Conservation (phyloP, 371 early-diverging fungal genomes). For the Mortierella sp. region DNA sequence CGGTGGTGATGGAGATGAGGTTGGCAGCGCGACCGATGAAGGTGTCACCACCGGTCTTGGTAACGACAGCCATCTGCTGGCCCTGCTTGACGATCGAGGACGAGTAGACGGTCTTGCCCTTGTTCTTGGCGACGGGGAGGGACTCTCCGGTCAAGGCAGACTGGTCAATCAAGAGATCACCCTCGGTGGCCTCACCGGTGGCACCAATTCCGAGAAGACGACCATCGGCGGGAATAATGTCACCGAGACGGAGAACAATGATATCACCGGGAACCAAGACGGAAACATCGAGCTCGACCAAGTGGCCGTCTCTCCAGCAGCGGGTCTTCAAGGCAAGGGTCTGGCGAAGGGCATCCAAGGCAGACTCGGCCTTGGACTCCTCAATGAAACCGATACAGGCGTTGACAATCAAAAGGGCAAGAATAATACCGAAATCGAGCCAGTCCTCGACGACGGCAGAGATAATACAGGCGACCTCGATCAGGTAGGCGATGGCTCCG, state of each 20-base stretch:
- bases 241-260: slow-evolving; percentile 4
- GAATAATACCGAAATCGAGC: slow-evolving; percentile 11
- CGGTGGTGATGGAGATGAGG: slow-evolving; percentile 86
- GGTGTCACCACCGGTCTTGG: slow-evolving; percentile 86
- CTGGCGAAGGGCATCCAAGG: slow-evolving; percentile 6
- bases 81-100: slow-evolving; percentile 90
- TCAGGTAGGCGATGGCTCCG: background rate
- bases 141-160: slow-evolving; percentile 97
- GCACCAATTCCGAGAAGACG: slow-evolving; percentile 75
- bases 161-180: slow-evolving; percentile 91
- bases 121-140: slow-evolving; percentile 85
- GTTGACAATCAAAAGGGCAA: slow-evolving; percentile 3
- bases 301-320: slow-evolving; percentile 5
- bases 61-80: slow-evolving; percentile 87
- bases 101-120: slow-evolving; percentile 85
- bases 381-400: slow-evolving; percentile 11
- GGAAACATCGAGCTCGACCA: background rate
- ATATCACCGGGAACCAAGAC: slow-evolving; percentile 4
- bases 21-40: slow-evolving; percentile 93
- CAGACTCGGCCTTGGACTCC: slow-evolving; percentile 2
- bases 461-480: slow-evolving; percentile 3
- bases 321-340: slow-evolving; percentile 10
- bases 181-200: slow-evolving; percentile 83
- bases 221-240: slow-evolving; percentile 7
- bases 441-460: background rate